Evolutionary conservation across 2,329 filamentous ascomycete genomes (phyloP).

Genomic region (Claviceps spartinae): DNA sequence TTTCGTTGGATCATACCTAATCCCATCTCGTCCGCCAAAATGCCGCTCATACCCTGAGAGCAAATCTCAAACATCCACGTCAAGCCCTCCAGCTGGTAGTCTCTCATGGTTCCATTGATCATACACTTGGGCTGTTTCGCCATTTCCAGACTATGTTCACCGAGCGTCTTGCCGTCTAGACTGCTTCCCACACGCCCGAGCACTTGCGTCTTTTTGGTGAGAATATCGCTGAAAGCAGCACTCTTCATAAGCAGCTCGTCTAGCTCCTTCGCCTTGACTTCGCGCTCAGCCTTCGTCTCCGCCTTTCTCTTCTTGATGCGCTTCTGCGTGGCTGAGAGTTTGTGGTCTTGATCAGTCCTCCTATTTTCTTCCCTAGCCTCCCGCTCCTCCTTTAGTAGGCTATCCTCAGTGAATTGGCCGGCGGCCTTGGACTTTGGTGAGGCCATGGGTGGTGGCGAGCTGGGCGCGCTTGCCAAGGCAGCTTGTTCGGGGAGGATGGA

Average conservation of each 20-base stretch:
- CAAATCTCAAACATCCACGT: slow-evolving; percentile 87
- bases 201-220: slow-evolving; percentile 50
- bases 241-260: slow-evolving; percentile 47
- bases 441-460: slow-evolving; percentile 22
- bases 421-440: slow-evolving; percentile 8
- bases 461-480: slow-evolving; percentile 22
- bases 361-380: slow-evolving; percentile 23
- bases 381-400: slow-evolving; percentile 24
- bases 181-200: slow-evolving; percentile 48
- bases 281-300: slow-evolving; percentile 38
- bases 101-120: slow-evolving; percentile 77
- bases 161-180: slow-evolving; percentile 44
- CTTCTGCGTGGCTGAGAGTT: slow-evolving; percentile 25
- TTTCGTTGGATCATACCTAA: slow-evolving; percentile 34
- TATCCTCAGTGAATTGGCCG: slow-evolving; percentile 12
- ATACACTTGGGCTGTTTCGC: slow-evolving; percentile 78
- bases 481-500: slow-evolving; percentile 18
- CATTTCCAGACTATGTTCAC: slow-evolving; percentile 58
- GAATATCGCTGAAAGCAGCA: slow-evolving; percentile 46
- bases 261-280: slow-evolving; percentile 44
- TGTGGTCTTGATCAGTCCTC: slow-evolving; percentile 34
- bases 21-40: slow-evolving; percentile 90
- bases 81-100: slow-evolving; percentile 85
- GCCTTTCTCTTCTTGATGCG: slow-evolving; percentile 35
- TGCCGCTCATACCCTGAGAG: slow-evolving; percentile 75